These are phyloP conservation scores for Claviceps quebecensis DNA, from an alignment of 2,329 filamentous ascomycete genomes.

Conservation along the genomic window DNA sequence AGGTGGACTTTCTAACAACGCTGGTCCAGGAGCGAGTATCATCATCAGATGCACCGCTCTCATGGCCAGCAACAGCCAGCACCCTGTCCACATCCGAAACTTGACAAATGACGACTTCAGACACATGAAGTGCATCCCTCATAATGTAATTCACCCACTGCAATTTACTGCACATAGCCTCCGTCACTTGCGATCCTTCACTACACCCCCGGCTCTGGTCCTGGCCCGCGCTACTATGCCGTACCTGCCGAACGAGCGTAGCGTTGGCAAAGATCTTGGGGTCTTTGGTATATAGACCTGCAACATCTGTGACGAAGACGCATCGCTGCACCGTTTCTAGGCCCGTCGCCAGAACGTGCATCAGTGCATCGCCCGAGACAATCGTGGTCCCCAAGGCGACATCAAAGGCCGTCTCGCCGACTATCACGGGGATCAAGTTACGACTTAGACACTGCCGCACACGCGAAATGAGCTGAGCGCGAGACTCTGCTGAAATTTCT, in stretches of 20 bases:
- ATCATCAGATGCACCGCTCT: too few relatives aligned
- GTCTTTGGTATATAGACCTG: conserved; percentile 1
- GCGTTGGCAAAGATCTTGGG: background rate
- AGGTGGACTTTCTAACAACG: background rate
- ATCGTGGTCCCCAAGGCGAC: background rate
- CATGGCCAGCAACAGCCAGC: background rate
- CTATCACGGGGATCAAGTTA: conserved; percentile 1
- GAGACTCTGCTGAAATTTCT: background rate
- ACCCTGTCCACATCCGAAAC: background rate
- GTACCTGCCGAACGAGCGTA: background rate
- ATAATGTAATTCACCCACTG: conserved; percentile 1
- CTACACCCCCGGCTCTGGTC: too few relatives aligned
- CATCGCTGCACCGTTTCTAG: background rate
- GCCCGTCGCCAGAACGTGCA: background rate
- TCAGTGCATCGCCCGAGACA: conserved; percentile 4
- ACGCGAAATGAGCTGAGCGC: background rate
- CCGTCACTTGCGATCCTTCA: background rate
- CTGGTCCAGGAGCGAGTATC: background rate
- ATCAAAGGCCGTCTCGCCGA: conserved; percentile 4
- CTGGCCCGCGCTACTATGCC: background rate
- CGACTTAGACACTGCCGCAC: background rate
- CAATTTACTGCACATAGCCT: conserved; percentile 2
- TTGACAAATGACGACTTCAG: background rate
- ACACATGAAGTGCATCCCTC: background rate
- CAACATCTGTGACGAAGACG: conserved; percentile 3